Base-by-base conservation (phyloP, 495 filamentous ascomycete species). In the Hamigera avellanea region DNA sequence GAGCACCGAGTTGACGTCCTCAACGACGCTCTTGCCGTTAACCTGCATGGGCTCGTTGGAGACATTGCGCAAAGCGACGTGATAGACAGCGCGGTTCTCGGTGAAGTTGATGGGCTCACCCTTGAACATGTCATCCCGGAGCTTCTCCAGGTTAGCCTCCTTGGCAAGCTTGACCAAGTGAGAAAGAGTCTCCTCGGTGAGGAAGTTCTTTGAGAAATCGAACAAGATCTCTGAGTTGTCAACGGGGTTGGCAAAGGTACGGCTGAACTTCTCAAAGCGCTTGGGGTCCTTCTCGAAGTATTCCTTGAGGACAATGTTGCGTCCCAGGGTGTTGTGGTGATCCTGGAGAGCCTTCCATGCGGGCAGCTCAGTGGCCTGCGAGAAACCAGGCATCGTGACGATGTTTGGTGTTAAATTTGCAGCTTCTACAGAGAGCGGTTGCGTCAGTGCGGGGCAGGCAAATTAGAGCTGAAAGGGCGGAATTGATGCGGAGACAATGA, bases 81-180 rank as follows among this genome's bases (percentile, higher is more conserved):
- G 91, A 68, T 94, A 95, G 43, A 98, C 91, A 44, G 91, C 91
- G 38, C 93, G 78, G 49, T 91, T 67, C 72, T 98, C 91, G 30
- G 91, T 98, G 69, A 94, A 94, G 75, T 98, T 98, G 71, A 98
- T 96, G 73, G 89, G 86, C 55, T 95, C 82, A 45, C 91, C 91
- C 25, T 75, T 78, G 63, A 98, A 98, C 89, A 96, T 95, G 40
- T 74, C 80, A 78, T 96, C 91, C 26, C 88, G 79, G 42, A 96
- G 83, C 67, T 89, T 70, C 71, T 95, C 91, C 18, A 98, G 53
- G 46, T 78, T 75, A 36, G 87, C 87, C 61, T 96, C 81, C 66
- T 91, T 76, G 40, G 91, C 91, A 16, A 98, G 74, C 66, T 91
- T 70, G 43, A 95, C 72, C 26, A 98, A 68, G 35, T 93, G 66